Percentiles rank a stretch among this genome's conserved stretches.
Conservation (phyloP, 495 filamentous ascomycete genomes). For the Aspergillus incahuasiensis region DNA sequence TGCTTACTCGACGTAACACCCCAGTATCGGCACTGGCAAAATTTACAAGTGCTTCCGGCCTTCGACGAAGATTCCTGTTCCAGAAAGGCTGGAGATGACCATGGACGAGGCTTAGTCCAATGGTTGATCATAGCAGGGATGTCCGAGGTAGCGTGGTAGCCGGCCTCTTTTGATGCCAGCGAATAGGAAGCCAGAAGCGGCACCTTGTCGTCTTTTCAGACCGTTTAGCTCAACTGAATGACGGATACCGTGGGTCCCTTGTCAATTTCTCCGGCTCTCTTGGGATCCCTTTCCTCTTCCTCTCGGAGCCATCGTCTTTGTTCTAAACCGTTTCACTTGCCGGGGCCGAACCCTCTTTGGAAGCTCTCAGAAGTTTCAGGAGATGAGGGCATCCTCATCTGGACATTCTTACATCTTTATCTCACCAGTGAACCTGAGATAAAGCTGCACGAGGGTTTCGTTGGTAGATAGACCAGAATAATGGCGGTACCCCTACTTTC, state of each 20-base stretch:
- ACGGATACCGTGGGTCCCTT: slow-evolving; percentile 14
- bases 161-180: slow-evolving; percentile 24
- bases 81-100: slow-evolving; percentile 25
- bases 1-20: slow-evolving; percentile 10
- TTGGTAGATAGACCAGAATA: background rate
- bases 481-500: background rate
- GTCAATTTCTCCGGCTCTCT: background rate
- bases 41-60: slow-evolving; percentile 13
- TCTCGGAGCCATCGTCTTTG: background rate
- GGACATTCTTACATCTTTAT: background rate
- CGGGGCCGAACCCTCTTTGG: background rate
- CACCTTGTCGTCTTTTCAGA: slow-evolving; percentile 18
- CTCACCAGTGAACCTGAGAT: slow-evolving; percentile 1
- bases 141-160: slow-evolving; percentile 24
- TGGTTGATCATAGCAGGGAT: slow-evolving; percentile 34
- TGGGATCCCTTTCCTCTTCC: background rate
- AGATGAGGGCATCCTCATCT: background rate
- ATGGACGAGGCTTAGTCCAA: slow-evolving; percentile 30
- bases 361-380: background rate
- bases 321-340: slow-evolving; percentile 3
- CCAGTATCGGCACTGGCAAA: slow-evolving; percentile 9
- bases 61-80: slow-evolving; percentile 18
- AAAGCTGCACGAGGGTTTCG: slow-evolving; percentile 3
- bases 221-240: slow-evolving; percentile 15
- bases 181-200: slow-evolving; percentile 28